Evolutionary conservation across 1,284 basidiomycete genomes (phyloP).

Genomic region (Phylloporus sp.): DNA sequence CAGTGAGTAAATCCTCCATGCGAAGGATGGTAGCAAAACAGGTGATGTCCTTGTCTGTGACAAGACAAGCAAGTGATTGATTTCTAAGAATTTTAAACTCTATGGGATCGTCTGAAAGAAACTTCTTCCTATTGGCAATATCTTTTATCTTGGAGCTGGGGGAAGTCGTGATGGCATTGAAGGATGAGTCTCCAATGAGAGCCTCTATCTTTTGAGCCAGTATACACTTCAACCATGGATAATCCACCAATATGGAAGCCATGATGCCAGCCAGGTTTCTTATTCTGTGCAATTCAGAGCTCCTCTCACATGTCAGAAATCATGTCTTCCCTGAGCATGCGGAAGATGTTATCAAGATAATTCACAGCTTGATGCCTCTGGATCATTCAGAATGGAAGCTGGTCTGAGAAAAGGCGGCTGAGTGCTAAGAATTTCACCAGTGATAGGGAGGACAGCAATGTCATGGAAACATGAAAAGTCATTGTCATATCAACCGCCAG

Average conservation of each 20-base stretch:
- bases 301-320: slow-evolving; percentile 67
- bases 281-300: slow-evolving; percentile 47
- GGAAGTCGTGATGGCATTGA: background rate
- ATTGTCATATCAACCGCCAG: slow-evolving; percentile 71
- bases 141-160: background rate
- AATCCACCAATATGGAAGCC: slow-evolving; percentile 46
- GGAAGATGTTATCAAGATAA: slow-evolving; percentile 68
- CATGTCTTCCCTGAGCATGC: slow-evolving; percentile 69
- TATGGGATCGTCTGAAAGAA: slow-evolving; percentile 43
- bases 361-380: slow-evolving; percentile 43
- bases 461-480: slow-evolving; percentile 59
- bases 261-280: slow-evolving; percentile 32
- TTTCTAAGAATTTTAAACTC: slow-evolving; percentile 49
- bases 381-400: slow-evolving; percentile 56
- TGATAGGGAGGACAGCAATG: slow-evolving; percentile 63
- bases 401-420: slow-evolving; percentile 54
- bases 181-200: background rate
- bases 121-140: slow-evolving; percentile 40
- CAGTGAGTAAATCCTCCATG: slow-evolving; percentile 53
- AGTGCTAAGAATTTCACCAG: slow-evolving; percentile 54
- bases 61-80: slow-evolving; percentile 55
- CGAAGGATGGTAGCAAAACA: slow-evolving; percentile 58
- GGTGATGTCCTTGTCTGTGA: slow-evolving; percentile 50
- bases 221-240: slow-evolving; percentile 41
- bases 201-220: slow-evolving; percentile 32